Conservation (phyloP, 306 rosid genomes). For the Cercis canadensis region DNA sequence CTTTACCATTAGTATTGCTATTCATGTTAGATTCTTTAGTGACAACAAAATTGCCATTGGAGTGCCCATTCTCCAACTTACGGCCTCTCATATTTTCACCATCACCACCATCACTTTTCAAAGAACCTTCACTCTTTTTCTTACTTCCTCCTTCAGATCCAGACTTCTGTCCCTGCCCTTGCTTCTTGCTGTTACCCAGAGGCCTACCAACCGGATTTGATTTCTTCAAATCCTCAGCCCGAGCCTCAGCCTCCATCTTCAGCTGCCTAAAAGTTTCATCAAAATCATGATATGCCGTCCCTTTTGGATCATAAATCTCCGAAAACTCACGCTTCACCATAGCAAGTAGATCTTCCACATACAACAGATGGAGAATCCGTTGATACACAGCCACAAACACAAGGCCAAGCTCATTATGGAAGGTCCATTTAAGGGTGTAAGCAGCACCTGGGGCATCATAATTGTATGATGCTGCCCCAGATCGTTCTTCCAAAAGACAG, state of each 20-base stretch:
- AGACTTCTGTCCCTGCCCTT: slow-evolving; percentile 64
- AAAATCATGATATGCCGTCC: slow-evolving; percentile 67
- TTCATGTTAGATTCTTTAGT: slow-evolving; percentile 56
- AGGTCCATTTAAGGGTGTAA: slow-evolving; percentile 93
- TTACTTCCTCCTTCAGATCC: slow-evolving; percentile 66
- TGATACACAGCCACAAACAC: slow-evolving; percentile 94
- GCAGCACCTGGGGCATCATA: slow-evolving; percentile 87
- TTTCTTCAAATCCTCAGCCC: slow-evolving; percentile 80
- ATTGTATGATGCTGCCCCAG: slow-evolving; percentile 79
- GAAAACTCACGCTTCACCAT: slow-evolving; percentile 79
- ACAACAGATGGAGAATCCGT: slow-evolving; percentile 77
- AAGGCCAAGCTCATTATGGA: slow-evolving; percentile 89
- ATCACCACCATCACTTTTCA: slow-evolving; percentile 56
- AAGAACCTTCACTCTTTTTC: slow-evolving; percentile 56
- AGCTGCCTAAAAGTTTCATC: slow-evolving; percentile 86
- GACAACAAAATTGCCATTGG: slow-evolving; percentile 60
- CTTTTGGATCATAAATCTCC: slow-evolving; percentile 66
- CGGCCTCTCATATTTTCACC: slow-evolving; percentile 49
- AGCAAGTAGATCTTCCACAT: slow-evolving; percentile 82
- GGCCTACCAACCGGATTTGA: slow-evolving; percentile 65
- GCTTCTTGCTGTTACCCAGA: slow-evolving; percentile 60
- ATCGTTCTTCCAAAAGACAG: slow-evolving; percentile 92
- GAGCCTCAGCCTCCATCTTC: slow-evolving; percentile 85
- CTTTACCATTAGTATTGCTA: slow-evolving; percentile 62
- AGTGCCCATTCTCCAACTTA: slow-evolving; percentile 70